These are phyloP conservation scores for Halteria grandinella DNA, from an alignment of 73 alveolate genomes.

Conservation along the genomic window DNA sequence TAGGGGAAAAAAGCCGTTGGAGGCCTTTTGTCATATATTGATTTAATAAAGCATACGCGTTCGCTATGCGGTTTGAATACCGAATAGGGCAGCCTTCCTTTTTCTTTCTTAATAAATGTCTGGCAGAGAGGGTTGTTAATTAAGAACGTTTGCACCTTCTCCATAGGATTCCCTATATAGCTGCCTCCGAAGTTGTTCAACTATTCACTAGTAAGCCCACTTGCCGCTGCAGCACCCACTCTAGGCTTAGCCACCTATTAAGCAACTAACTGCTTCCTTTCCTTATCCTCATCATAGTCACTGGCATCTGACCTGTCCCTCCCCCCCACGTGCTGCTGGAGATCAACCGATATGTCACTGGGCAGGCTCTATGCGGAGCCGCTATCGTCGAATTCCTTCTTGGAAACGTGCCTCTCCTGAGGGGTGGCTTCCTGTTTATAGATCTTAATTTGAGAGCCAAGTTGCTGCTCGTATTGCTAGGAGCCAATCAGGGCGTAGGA, in stretches of 20 bases:
- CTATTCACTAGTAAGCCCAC: too few species aligned
- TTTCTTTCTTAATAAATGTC: slow-evolving; percentile 27
- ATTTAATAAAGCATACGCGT: slow-evolving; percentile 19
- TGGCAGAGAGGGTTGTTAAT: slow-evolving; percentile 26
- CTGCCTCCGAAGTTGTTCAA: too few species aligned
- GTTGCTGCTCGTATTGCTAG: background rate
- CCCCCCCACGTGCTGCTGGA: slow-evolving; percentile 20
- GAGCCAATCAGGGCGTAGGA: background rate
- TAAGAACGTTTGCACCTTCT: too few species aligned
- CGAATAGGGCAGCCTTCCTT: slow-evolving; percentile 43
- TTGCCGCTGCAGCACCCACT: too few species aligned
- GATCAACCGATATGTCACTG: slow-evolving; percentile 17
- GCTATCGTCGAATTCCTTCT: slow-evolving; percentile 20
- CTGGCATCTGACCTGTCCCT: slow-evolving; percentile 22
- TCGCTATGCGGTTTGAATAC: slow-evolving; percentile 47
- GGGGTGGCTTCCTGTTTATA: background rate
- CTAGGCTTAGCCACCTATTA: too few species aligned
- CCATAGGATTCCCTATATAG: too few species aligned
- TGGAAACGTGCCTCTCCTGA: slow-evolving; percentile 23
- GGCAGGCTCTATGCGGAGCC: slow-evolving; percentile 16
- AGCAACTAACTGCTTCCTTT: slow-evolving; percentile 2
- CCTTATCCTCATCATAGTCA: slow-evolving; percentile 36
- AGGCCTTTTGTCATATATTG: slow-evolving; percentile 51
- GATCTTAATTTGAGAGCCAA: background rate
- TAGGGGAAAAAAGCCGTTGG: slow-evolving; percentile 68